Evolutionary conservation across 2,329 filamentous ascomycete species (phyloP).

Genomic region (Xylariaceae sp.): DNA sequence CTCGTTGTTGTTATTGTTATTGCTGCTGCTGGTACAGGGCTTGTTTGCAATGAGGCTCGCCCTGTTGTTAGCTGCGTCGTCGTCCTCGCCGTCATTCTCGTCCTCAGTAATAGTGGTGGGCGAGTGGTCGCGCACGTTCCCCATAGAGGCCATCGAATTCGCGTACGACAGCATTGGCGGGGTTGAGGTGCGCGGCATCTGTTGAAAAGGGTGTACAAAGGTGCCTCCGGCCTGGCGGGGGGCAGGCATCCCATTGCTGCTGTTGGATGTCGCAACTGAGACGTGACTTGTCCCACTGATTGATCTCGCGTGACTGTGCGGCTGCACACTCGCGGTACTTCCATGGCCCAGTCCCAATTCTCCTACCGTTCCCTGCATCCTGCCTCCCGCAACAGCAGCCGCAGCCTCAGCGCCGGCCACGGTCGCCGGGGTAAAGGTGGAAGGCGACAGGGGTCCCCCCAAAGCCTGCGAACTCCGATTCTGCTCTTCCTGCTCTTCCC

Average conservation of each 20-base stretch:
- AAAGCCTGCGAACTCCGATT: conserved; percentile 30
- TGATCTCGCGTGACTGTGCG: conserved; percentile 53
- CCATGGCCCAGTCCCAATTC: conserved; percentile 9
- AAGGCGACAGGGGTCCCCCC: conserved; percentile 18
- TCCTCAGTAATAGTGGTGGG: conserved; percentile 52
- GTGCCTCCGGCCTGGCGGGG: conserved; percentile 38
- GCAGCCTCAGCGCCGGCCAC: conserved; percentile 2
- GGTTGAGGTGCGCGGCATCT: conserved; percentile 56
- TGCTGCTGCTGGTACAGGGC: conserved; percentile 5
- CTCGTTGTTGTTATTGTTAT: not conserved
- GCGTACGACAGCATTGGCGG: conserved; percentile 55
- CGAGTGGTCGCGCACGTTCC: conserved; percentile 46
- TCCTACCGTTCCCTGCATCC: conserved; percentile 3
- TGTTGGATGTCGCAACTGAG: conserved; percentile 51
- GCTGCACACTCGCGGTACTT: conserved; percentile 29
- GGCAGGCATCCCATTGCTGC: conserved; percentile 34
- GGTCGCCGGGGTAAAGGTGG: conserved; percentile 15
- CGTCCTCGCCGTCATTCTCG: conserved; percentile 36
- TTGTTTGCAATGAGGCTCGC: conserved; percentile 5
- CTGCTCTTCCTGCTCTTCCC: conserved; percentile 48
- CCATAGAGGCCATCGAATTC: conserved; percentile 50
- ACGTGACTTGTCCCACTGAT: conserved; percentile 54
- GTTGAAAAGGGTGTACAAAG: conserved; percentile 61
- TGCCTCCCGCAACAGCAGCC: not conserved
- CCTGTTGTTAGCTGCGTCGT: conserved; percentile 4